phyloP scores from a whole-genome alignment of 495 filamentous ascomycete genomes.

The Podospora bellae-mahoneyi region DNA sequence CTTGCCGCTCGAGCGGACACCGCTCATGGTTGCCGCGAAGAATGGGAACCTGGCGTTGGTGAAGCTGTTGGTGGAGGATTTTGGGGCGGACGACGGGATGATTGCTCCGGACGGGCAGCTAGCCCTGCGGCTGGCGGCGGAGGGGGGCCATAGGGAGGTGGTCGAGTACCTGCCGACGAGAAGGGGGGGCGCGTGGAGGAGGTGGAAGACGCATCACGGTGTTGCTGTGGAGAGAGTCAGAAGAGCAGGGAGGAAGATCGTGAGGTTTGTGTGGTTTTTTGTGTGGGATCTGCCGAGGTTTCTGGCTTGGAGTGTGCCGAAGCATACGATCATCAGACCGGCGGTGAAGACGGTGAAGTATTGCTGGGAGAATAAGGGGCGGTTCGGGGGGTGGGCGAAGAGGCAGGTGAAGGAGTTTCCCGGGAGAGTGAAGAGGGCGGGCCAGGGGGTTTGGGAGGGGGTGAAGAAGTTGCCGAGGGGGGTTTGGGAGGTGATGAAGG shows the following conservation, averaged over 20 bases:
- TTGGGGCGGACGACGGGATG: conserved; percentile 29
- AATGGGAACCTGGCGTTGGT: conserved; percentile 28
- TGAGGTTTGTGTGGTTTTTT: conserved; percentile 26
- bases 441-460: conserved; percentile 25
- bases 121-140: conserved; percentile 32
- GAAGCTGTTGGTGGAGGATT: conserved; percentile 26
- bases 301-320: conserved; percentile 33
- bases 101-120: conserved; percentile 33
- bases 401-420: conserved; percentile 22
- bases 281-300: conserved; percentile 33
- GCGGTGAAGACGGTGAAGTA: conserved; percentile 22
- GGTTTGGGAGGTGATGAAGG: conserved; percentile 24
- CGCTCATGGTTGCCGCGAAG: conserved; percentile 32
- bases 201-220: conserved; percentile 27
- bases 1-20: conserved; percentile 27
- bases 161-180: conserved; percentile 31
- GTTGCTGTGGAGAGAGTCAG: conserved; percentile 25
- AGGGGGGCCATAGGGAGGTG: conserved; percentile 29
- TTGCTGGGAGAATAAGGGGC: conserved; percentile 27
- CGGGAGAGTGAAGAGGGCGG: conserved; percentile 8
- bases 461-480: conserved; percentile 23
- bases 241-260: conserved; percentile 23
- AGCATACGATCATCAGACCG: conserved; percentile 30
- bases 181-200: conserved; percentile 32
- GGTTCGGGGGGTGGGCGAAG: conserved; percentile 31